Conservation (phyloP, 768 basidiomycete species). For the Daedalea quercina region DNA sequence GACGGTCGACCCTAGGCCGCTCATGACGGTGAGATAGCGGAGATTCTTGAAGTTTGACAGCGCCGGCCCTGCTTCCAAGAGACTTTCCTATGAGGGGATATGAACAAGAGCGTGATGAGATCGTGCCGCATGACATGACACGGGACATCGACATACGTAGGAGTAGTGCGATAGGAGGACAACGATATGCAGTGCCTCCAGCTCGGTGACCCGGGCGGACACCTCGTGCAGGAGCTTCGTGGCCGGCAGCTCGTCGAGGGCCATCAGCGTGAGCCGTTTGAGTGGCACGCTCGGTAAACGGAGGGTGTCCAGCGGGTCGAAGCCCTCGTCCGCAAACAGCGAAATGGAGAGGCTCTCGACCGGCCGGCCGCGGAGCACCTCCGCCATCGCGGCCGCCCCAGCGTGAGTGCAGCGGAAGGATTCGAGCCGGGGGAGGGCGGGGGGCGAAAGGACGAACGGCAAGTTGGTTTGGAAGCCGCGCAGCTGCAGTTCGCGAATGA, state of each 20-base stretch:
- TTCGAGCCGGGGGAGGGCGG: slow-evolving; percentile 40
- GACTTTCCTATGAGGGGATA: slow-evolving; percentile 27
- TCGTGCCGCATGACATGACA: background rate
- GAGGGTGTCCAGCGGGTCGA: slow-evolving; percentile 39
- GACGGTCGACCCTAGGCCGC: slow-evolving; percentile 25
- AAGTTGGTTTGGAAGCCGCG: slow-evolving; percentile 40
- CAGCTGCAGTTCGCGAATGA: slow-evolving; percentile 46
- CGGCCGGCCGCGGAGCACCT: slow-evolving; percentile 41
- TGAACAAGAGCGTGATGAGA: background rate
- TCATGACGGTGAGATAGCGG: slow-evolving; percentile 58
- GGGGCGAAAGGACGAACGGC: slow-evolving; percentile 26
- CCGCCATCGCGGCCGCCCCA: slow-evolving; percentile 36
- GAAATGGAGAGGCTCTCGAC: slow-evolving; percentile 46
- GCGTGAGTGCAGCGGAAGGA: slow-evolving; percentile 51
- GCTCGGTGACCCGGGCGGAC: slow-evolving; percentile 35
- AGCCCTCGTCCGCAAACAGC: slow-evolving; percentile 35
- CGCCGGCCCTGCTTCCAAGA: slow-evolving; percentile 33
- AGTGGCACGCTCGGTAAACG: slow-evolving; percentile 31
- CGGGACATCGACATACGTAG: background rate
- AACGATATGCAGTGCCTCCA: slow-evolving; percentile 60
- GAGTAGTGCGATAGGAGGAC: slow-evolving; percentile 41
- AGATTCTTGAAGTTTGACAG: slow-evolving; percentile 33
- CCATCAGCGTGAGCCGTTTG: slow-evolving; percentile 49
- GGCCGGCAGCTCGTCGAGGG: slow-evolving; percentile 44
- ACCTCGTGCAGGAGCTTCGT: slow-evolving; percentile 40